Base-by-base conservation (phyloP, 2,329 filamentous ascomycete genomes). In the Scytalidium sp. region DNA sequence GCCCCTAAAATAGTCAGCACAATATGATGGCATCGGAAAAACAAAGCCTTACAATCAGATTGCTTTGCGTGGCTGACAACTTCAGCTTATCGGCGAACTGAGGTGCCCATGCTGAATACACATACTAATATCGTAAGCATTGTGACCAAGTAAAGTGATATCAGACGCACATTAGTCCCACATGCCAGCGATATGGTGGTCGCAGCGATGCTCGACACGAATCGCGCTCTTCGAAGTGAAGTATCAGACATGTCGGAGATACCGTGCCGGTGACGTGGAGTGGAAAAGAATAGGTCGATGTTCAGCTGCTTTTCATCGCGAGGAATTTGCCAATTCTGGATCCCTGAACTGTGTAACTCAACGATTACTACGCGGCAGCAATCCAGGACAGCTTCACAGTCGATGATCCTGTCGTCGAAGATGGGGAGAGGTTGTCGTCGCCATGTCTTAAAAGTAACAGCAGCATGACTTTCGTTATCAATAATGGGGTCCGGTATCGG, bases 41-140 rank as follows among this genome's bases (percentile, higher is more conserved):
- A 13, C 10, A 51, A 47, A 25, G 39, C 64, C 80, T 66, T 75
- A 86, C 92, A 64, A 99, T 92, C 57, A 97, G 70, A 70, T 99
- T 97, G 70, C 84, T 91, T 68, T 97, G 80, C 2, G 93, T 97
- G n/a, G 94, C 87, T 13, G 91, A 91, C 53, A 97, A 81, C 65
- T 87, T 84, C 60, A 99, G 77, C 60, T 82, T 85, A 63, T 95
- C 85, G 45, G 92, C 91, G 65, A 97, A 97, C 70, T 97, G 92
- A 19, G 94, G 94, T 13, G 90, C 91, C 92, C 94, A 99, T 70
- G 93, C 93, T 49, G 91, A 97, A 71, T 97, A 99, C 65, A 92
- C 93, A 81, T 99, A 97, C 90, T 97, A 64, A 45, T 46, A 15
- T 29, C 45, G 52, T 68, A 51, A 74, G 63, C 47, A 51, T 41